Evolutionary conservation across 768 basidiomycete genomes (phyloP), one percentile per base, ranked within the genome.

Genomic region (Leccinum broughii): DNA sequence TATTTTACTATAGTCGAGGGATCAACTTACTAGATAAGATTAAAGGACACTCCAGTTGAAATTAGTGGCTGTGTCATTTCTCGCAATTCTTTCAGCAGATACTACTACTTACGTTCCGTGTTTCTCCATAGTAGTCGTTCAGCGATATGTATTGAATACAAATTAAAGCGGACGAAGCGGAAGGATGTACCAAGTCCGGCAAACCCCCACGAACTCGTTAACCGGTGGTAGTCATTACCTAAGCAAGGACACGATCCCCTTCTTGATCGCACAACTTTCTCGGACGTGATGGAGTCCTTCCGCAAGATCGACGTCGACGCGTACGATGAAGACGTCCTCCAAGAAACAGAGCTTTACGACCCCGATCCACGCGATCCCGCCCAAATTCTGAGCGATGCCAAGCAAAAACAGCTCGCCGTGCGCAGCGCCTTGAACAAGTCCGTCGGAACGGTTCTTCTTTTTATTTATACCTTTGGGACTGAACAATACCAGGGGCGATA

Each of bases 301-400:
- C 83, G 95, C 67, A 95, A 95, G 77, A 93, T 97, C 77, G 89
- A 98, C 78, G 89, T 98, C 70, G 96, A 98, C 77, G 82, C 79
- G 44, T 93, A 87, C 77, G 96, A 98, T 71, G 96, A 98, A 74
- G 96, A 98, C 68, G 83, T 86, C 24, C 76, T 98, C 7, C 83
- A 88, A 50, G 91, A 95, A 60, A 84, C 84, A 15, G 94, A 96
- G 65, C 84, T 98, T 30, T 95, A 89, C 72, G 89, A 92, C 32
- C 83, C 90, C 3, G 95, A 98, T 70, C 89, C 92, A 7, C 81
- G 94, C 55, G 85, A 86, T 53, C 88, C 94, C 3, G 78, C 82
- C 0, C 86, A 89, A 61, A 87, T 89, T 30, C 73, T 93, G 54
- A 81, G 79, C 46, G 93, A 95, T 57, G 85, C 92, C 48, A 92